Base-by-base conservation (phyloP, 2,329 filamentous ascomycete species). In the Phoma herbarum region DNA sequence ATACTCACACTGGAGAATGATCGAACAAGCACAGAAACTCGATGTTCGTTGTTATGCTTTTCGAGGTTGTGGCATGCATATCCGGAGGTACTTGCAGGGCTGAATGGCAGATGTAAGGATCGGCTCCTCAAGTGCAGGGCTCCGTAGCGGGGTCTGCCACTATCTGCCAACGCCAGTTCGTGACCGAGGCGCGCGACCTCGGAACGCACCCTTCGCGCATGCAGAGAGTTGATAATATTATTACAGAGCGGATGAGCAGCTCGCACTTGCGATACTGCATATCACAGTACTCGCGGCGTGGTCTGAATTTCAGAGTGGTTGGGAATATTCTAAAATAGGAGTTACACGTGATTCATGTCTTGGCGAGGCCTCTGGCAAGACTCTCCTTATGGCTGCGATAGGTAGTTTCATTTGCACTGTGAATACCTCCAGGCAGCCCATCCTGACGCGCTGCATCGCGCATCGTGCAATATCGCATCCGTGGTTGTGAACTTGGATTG, bases 401-500 rank as follows among this genome's bases (percentile, higher is more conserved):
- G 55, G 23, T 18, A 29, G 25, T 41, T 42, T 42, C 53, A 52
- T 48, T 47, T 47, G 55, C 44, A 39, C n/a, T 42, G 56, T 18
- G 44, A 43, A 31, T 23, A 18, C 37, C 18, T 22, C 31, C 43
- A 23, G 42, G 20, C 47, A 50, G 29, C 31, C 29, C 37, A 52
- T 51, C 22, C 16, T 37, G 23, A 57, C 54, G 57, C 46, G 60
- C 55, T 48, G 33, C 46, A 58, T 57, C 26, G 58, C 44, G 60
- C 51, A 28, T 52, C 58, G 26, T 22, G 58, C 56, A 11, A 29
- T 10, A 22, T 48, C 39, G 51, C 52, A 35, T 48, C 48, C 48
- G 62, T 62, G 62, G 62, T 62, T 59, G 65, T 57, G 52, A 48
- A 43, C 42, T 14, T 5, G 47, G 44, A 35, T 28, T 31, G 56